Conservation (phyloP, 176 grass and related monocot genomes). For the Calamus simplicifolius region DNA sequence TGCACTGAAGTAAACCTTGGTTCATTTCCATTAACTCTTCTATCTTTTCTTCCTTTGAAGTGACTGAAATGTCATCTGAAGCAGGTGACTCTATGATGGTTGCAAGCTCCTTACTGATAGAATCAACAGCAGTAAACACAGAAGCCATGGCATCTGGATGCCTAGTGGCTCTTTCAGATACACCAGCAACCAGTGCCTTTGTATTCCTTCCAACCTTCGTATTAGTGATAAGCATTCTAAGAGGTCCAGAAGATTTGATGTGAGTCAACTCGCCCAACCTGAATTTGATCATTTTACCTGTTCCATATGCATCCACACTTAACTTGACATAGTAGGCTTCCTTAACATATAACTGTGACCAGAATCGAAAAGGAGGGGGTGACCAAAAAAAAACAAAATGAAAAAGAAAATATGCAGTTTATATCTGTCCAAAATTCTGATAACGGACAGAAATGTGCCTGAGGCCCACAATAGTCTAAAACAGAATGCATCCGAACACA, state of each 20-base stretch:
- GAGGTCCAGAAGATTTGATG: slow-evolving; percentile 39
- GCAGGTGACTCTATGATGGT: slow-evolving; percentile 48
- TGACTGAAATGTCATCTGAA: slow-evolving; percentile 41
- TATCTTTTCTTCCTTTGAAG: slow-evolving; percentile 72
- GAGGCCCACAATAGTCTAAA: too few relatives aligned
- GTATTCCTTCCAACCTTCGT: slow-evolving; percentile 91
- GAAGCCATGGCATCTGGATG: slow-evolving; percentile 61
- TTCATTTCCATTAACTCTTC: slow-evolving; percentile 93
- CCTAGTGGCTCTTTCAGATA: slow-evolving; percentile 63
- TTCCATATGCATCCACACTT: slow-evolving; percentile 10
- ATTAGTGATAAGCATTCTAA: slow-evolving; percentile 88
- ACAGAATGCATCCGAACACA: too few relatives aligned
- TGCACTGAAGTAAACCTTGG: slow-evolving; percentile 91
- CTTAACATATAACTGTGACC: too few relatives aligned
- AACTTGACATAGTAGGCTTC: slow-evolving; percentile 1
- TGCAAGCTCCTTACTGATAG: slow-evolving; percentile 64
- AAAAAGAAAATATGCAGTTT: too few relatives aligned
- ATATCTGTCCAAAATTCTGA: too few relatives aligned
- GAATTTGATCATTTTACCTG: slow-evolving; percentile 91
- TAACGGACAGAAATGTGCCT: too few relatives aligned
- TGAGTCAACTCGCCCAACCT: slow-evolving; percentile 53
- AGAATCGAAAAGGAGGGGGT: too few relatives aligned
- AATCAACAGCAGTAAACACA: slow-evolving; percentile 67
- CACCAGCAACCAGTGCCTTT: slow-evolving; percentile 70
- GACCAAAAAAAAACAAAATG: too few relatives aligned